These are phyloP conservation scores for Nemania bipapillata DNA, from an alignment of 2,329 filamentous ascomycete genomes.

Conservation along the genomic window DNA sequence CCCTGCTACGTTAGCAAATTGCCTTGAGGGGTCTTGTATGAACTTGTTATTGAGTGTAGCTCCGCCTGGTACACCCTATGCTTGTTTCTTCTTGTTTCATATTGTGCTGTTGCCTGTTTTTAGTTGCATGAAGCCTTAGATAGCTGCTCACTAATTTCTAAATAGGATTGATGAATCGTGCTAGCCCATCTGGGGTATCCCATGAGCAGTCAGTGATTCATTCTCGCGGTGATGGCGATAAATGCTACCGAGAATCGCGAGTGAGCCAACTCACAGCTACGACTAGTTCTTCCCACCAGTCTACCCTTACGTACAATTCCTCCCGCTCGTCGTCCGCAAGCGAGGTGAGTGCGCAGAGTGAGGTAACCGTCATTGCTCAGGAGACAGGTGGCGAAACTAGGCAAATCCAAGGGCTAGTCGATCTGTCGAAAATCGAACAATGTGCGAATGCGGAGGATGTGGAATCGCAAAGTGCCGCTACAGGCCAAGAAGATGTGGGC, in stretches of 20 bases:
- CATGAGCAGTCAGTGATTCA: conserved; percentile 23
- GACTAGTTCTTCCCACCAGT: conserved; percentile 37
- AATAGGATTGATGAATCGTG: conserved; percentile 8
- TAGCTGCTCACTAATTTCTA: conserved; percentile 13
- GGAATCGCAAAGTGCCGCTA: not conserved
- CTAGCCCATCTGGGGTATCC: not conserved
- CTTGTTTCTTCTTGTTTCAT: not conserved
- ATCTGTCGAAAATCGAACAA: conserved; percentile 2
- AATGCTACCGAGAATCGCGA: conserved; percentile 35
- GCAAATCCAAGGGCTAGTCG: not conserved
- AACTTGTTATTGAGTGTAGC: not conserved
- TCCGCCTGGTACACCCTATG: not conserved
- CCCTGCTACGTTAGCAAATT: not conserved
- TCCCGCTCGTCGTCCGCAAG: conserved; percentile 38
- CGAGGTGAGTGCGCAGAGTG: conserved; percentile 31
- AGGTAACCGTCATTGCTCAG: conserved; percentile 19
- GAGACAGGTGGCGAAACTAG: not conserved
- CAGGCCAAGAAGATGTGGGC: not conserved
- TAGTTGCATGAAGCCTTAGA: not conserved
- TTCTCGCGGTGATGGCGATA: conserved; percentile 17
- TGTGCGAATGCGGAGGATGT: not conserved
- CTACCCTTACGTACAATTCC: conserved; percentile 33
- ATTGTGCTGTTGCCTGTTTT: not conserved
- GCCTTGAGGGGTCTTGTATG: not conserved
- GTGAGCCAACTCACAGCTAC: conserved; percentile 35